Percentiles rank a stretch among this genome's conserved stretches.
Conservation (phyloP, 2,329 filamentous ascomycete species). For the Xylaria sp. region DNA sequence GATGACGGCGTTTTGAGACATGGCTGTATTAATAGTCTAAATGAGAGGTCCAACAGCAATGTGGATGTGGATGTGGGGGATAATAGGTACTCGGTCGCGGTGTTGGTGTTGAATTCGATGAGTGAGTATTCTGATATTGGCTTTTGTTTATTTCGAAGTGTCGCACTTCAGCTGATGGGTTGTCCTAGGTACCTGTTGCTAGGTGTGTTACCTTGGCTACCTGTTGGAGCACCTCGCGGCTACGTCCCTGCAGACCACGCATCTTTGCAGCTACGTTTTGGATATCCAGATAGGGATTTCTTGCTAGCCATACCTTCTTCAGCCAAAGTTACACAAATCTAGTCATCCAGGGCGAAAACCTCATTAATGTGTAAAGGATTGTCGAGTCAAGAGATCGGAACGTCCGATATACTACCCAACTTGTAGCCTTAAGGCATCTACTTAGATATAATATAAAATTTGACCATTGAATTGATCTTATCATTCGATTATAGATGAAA, state of each 20-base stretch:
- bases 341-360: background rate
- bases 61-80: background rate
- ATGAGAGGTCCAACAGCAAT: background rate
- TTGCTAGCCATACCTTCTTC: background rate
- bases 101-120: background rate
- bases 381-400: background rate
- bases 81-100: background rate
- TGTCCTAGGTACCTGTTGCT: background rate
- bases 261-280: background rate
- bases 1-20: slow-evolving; percentile 43
- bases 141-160: too few relatives aligned
- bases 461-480: background rate
- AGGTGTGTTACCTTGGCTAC: background rate
- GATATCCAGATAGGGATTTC: background rate
- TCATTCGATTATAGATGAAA: background rate
- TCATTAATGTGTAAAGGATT: background rate
- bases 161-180: too few relatives aligned
- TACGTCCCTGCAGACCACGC: background rate
- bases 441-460: background rate
- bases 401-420: fast-evolving
- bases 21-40: slow-evolving; percentile 8
- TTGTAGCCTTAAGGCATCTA: background rate
- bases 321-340: background rate
- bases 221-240: background rate
- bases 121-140: background rate